phyloP scores from a whole-genome alignment of 352 stramenopile species.

The Hyphochytrium catenoides region DNA sequence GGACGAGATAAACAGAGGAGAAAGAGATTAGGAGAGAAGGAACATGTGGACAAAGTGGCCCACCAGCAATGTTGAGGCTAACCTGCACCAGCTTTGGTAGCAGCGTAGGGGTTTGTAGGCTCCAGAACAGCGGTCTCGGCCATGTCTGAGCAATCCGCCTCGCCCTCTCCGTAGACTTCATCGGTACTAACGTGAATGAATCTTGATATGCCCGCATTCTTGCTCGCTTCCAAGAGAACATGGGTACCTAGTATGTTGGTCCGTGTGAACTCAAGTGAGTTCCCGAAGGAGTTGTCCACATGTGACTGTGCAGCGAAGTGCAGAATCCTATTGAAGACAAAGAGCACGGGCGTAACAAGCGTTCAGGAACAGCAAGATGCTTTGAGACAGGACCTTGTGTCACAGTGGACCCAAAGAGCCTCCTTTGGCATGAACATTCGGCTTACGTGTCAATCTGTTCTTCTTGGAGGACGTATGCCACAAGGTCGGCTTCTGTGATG shows the following conservation, averaged over 20 bases:
- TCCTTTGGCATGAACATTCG: no score
- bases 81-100: constrained; percentile 93
- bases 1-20: no score
- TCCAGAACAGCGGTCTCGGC: constrained; percentile 77
- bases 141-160: constrained; percentile 69
- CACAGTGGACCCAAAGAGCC: no score
- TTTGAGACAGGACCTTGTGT: no score
- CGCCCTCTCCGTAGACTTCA: constrained; percentile 92
- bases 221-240: constrained; percentile 82
- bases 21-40: no score
- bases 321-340: no score
- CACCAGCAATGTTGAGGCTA: no score
- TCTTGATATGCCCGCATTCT: constrained; percentile 45
- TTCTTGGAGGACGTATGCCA: constrained; percentile 77
- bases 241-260: constrained; percentile 96
- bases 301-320: constrained; percentile 96
- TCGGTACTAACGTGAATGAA: constrained; percentile 97
- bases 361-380: no score
- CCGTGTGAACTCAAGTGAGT: constrained; percentile 91
- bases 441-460: constrained; percentile 94
- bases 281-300: constrained; percentile 95
- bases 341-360: no score
- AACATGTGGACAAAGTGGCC: no score
- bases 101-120: constrained; percentile 93
- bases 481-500: constrained; percentile 76